These are phyloP conservation scores for Trichoderma pleuroti DNA, from an alignment of 2,329 filamentous ascomycete species.

Conservation along the genomic window DNA sequence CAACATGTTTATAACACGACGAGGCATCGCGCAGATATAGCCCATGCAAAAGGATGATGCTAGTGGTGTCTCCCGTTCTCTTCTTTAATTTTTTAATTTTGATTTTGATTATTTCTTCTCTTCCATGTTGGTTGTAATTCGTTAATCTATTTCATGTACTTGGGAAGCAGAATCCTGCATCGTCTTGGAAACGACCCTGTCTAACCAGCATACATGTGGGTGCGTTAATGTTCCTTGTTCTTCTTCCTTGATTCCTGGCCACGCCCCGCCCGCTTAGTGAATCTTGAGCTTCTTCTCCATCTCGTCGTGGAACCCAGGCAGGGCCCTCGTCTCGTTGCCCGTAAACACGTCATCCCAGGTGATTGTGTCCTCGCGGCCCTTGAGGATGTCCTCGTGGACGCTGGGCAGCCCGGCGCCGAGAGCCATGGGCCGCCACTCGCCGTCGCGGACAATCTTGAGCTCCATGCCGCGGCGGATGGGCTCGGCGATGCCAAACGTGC, in stretches of 20 bases:
- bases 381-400: slow-evolving; percentile 86
- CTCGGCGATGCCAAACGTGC: slow-evolving; percentile 88
- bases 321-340: slow-evolving; percentile 69
- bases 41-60: not conserved
- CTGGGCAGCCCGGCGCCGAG: slow-evolving; percentile 59
- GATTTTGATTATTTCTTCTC: not conserved
- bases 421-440: slow-evolving; percentile 73
- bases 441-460: slow-evolving; percentile 77
- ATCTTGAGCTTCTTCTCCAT: slow-evolving; percentile 92
- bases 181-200: not conserved
- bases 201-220: not conserved
- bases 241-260: not conserved
- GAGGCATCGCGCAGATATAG: not conserved
- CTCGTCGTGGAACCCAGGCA: slow-evolving; percentile 79
- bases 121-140: not conserved
- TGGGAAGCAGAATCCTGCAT: not conserved
- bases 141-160: not conserved
- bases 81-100: not conserved
- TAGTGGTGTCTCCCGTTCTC: not conserved
- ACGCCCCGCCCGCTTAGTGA: slow-evolving; percentile 21
- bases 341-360: slow-evolving; percentile 93
- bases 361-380: slow-evolving; percentile 71
- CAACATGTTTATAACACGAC: not conserved
- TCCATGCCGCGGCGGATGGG: slow-evolving; percentile 93
- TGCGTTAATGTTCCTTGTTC: not conserved